phyloP scores from a whole-genome alignment of 495 filamentous ascomycete species.

The Podospora australis region DNA sequence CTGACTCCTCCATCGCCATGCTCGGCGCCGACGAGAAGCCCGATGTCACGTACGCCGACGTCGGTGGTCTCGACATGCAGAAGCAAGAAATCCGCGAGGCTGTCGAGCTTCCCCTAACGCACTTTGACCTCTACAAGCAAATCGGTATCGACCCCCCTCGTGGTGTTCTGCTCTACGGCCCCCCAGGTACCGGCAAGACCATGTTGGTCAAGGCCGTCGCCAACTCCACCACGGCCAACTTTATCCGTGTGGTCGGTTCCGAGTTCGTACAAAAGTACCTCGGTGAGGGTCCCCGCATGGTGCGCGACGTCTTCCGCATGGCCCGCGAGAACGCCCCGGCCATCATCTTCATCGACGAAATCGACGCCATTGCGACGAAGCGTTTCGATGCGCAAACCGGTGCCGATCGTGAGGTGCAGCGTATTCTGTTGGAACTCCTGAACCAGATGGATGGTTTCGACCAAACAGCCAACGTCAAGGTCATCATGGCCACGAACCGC shows the following conservation, averaged over 20 bases:
- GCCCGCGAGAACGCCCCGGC: slow-evolving; percentile 94
- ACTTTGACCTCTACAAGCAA: slow-evolving; percentile 97
- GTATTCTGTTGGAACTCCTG: slow-evolving; percentile 90
- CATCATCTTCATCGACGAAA: slow-evolving; percentile 99
- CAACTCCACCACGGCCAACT: slow-evolving; percentile 95
- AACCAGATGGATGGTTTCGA: slow-evolving; percentile 99
- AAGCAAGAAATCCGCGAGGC: slow-evolving; percentile 99
- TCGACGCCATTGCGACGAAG: slow-evolving; percentile 97
- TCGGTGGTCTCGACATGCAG: slow-evolving; percentile 98
- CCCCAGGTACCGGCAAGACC: slow-evolving; percentile 95
- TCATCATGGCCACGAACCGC: slow-evolving; percentile 99
- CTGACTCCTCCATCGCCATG: slow-evolving; percentile 98
- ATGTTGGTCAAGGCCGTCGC: slow-evolving; percentile 99
- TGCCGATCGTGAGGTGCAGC: slow-evolving; percentile 95
- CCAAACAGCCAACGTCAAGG: slow-evolving; percentile 96
- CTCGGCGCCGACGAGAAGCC: slow-evolving; percentile 93
- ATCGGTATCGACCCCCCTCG: slow-evolving; percentile 97
- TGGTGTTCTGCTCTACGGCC: slow-evolving; percentile 91
- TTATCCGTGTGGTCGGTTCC: slow-evolving; percentile 95
- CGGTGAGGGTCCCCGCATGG: slow-evolving; percentile 96
- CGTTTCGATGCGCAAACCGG: slow-evolving; percentile 98
- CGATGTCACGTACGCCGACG: slow-evolving; percentile 96
- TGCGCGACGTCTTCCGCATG: slow-evolving; percentile 98
- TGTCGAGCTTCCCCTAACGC: slow-evolving; percentile 90
- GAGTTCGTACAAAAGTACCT: slow-evolving; percentile 99